Conservation (phyloP, 164 flowering plant species). For the Hamamelis virginiana region DNA sequence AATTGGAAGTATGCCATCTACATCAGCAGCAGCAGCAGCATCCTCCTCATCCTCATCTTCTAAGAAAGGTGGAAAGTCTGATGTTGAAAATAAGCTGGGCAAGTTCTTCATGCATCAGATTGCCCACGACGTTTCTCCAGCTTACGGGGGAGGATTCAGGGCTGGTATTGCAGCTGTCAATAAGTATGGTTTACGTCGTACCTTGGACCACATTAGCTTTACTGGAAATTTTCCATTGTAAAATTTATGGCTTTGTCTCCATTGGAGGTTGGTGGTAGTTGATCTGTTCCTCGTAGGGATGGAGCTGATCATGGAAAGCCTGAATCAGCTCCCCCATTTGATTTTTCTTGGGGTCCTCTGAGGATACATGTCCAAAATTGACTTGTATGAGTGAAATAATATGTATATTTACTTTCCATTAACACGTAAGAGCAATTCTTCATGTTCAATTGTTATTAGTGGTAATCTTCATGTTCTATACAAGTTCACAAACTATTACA, state of each 20-base stretch:
- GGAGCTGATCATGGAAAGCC: slow-evolving; percentile 24
- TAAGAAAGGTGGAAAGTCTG: slow-evolving; percentile 75
- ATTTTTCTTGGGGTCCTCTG: slow-evolving; percentile 24
- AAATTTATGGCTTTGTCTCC: not conserved
- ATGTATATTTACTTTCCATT: not conserved
- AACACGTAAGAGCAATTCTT: not conserved
- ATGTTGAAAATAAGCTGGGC: slow-evolving; percentile 68
- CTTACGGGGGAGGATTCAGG: slow-evolving; percentile 88
- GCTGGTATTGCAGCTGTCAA: slow-evolving; percentile 81
- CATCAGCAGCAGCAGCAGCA: slow-evolving; percentile 61
- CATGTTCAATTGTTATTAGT: not conserved
- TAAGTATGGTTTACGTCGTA: slow-evolving; percentile 73
- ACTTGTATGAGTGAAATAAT: slow-evolving; percentile 16
- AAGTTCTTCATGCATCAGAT: slow-evolving; percentile 92
- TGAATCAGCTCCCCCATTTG: slow-evolving; percentile 27
- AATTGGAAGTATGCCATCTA: slow-evolving; percentile 50
- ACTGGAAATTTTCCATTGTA: slow-evolving; percentile 68
- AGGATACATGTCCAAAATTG: slow-evolving; percentile 9
- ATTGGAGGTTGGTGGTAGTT: too few species aligned
- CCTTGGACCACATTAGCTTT: slow-evolving; percentile 72
- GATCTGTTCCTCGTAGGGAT: too few species aligned
- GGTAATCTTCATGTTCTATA: not conserved
- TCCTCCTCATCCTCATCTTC: slow-evolving; percentile 51
- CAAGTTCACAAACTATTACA: not conserved
- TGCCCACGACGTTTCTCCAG: slow-evolving; percentile 78